Evolutionary conservation across 2,329 filamentous ascomycete genomes (phyloP).

Genomic region (Conoideocrella luteorostrata): DNA sequence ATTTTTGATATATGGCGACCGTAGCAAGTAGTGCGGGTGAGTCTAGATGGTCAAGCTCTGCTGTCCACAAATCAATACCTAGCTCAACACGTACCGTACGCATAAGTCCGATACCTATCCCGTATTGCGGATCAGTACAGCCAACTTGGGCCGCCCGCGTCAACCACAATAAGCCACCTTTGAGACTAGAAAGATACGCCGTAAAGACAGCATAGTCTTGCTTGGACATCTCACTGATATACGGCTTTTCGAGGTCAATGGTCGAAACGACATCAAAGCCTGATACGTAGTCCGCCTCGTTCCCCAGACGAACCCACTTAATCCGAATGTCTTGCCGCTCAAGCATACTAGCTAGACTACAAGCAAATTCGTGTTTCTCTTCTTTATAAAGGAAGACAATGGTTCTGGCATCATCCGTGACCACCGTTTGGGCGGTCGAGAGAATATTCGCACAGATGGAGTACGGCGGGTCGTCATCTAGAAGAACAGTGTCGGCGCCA

Average conservation of each 20-base stretch:
- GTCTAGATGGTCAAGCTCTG: constrained; percentile 4
- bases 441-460: too few relatives aligned
- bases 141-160: constrained; percentile 7
- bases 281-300: too few relatives aligned
- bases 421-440: too few relatives aligned
- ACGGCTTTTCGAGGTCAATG: constrained; percentile 14
- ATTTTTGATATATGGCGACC: too few relatives aligned
- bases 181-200: constrained; percentile 12
- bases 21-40: background rate
- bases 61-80: constrained; percentile 7
- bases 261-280: constrained; percentile 8
- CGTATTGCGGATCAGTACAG: constrained; percentile 7
- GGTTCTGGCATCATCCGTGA: too few relatives aligned
- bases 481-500: background rate
- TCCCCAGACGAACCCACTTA: too few relatives aligned
- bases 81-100: constrained; percentile 9
- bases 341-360: too few relatives aligned
- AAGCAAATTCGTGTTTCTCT: too few relatives aligned
- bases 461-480: background rate
- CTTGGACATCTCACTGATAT: constrained; percentile 11
- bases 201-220: constrained; percentile 11
- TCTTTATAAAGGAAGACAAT: too few relatives aligned
- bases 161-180: constrained; percentile 8
- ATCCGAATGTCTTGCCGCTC: too few relatives aligned
- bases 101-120: constrained; percentile 5